Percentiles rank a stretch among this genome's conserved stretches.
These are phyloP conservation scores for Lablab purpureus DNA, from an alignment of 306 rosid species.

Conservation along the genomic window DNA sequence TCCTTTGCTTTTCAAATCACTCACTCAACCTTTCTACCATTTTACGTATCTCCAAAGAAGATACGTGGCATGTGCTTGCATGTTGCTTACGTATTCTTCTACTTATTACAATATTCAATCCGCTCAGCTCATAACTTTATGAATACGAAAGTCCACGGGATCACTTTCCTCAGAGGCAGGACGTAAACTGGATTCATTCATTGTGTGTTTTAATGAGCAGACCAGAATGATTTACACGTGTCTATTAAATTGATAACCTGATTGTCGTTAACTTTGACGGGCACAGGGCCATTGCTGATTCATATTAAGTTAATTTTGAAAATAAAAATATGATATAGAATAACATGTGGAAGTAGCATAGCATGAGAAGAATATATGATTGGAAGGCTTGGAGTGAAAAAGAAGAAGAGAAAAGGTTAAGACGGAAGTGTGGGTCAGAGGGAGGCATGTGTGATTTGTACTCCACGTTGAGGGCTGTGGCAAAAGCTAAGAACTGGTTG, in stretches of 20 bases:
- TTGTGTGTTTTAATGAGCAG: neutral
- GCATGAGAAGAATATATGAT: neutral
- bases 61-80: neutral
- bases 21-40: too few relatives aligned
- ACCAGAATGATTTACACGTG: neutral
- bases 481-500: too few relatives aligned
- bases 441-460: conserved; percentile 59
- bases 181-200: neutral
- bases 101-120: neutral
- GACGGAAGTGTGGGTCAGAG: neutral
- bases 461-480: conserved; percentile 47
- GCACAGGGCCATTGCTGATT: too few relatives aligned
- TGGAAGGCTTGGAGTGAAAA: too few relatives aligned
- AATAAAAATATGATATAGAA: too few relatives aligned
- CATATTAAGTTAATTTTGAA: too few relatives aligned
- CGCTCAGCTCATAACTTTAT: neutral
- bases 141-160: neutral
- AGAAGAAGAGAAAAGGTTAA: too few relatives aligned
- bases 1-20: neutral
- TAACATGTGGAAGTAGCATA: too few relatives aligned
- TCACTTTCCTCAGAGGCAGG: neutral
- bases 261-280: too few relatives aligned
- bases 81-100: neutral
- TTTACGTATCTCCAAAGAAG: too few relatives aligned
- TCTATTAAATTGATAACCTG: too few relatives aligned